These are phyloP conservation scores for Ambrosia hybrid DNA, from an alignment of 140 eudicot species.

Conservation along the genomic window DNA sequence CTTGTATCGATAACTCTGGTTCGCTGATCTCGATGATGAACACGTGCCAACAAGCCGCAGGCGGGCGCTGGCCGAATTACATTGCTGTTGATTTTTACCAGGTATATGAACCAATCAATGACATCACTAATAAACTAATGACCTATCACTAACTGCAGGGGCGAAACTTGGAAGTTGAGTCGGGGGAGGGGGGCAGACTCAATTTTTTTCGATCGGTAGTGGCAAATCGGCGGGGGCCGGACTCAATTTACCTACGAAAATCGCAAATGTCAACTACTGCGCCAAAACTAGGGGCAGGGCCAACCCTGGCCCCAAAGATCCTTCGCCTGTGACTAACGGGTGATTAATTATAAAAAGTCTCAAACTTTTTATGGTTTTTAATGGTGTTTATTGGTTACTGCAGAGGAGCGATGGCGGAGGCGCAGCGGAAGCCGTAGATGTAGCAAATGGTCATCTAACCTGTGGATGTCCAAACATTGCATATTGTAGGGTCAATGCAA, in stretches of 20 bases:
- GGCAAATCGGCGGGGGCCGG: no score
- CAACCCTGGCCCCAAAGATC: no score
- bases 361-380: neutral
- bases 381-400: slow-evolving; percentile 3
- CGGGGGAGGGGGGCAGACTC: no score
- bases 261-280: no score
- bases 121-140: no score
- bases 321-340: no score
- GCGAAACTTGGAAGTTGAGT: no score
- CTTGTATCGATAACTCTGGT: slow-evolving; percentile 73
- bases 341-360: no score
- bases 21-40: slow-evolving; percentile 52
- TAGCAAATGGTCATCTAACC: slow-evolving; percentile 65
- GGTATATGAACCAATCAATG: slow-evolving; percentile 29
- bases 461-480: slow-evolving; percentile 75
- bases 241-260: no score
- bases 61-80: slow-evolving; percentile 78
- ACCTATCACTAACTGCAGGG: neutral
- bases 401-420: slow-evolving; percentile 94
- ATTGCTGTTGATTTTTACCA: slow-evolving; percentile 80
- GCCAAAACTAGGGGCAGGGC: no score
- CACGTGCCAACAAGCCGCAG: slow-evolving; percentile 59
- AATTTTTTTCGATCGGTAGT: no score
- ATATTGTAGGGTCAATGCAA: slow-evolving; percentile 77
- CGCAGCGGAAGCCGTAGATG: slow-evolving; percentile 73